Evolutionary conservation across 2,329 filamentous ascomycete genomes (phyloP), one percentile per base, ranked within the genome.

Genomic region (Xylariales sp.): DNA sequence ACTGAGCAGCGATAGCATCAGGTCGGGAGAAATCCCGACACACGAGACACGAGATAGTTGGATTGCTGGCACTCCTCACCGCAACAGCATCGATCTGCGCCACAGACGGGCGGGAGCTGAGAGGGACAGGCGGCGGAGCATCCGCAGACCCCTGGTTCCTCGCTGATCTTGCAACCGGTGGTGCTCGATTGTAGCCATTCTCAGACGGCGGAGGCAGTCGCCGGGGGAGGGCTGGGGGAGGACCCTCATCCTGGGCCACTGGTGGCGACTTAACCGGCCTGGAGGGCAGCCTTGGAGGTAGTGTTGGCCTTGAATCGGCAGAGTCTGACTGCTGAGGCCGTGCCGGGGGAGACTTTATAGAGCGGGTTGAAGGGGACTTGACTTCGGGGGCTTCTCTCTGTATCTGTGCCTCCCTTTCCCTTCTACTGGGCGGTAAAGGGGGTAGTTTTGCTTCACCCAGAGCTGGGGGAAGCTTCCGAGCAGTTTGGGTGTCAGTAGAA

Each of bases 21-120:
- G 88, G 84, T 0, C 65, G 80, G 6, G 87, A 89, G 61, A 94
- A 97, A 63, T 97, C 90, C 47, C 90, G 81, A 57, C 93, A 97
- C 41, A 80, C 67, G 37, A 95, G 71, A 58, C 93, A 97, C 14
- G 44, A 47, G 6, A 47, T 48, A 15, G 50, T 45, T 11, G 57
- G 39, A 12, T 51, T 51, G 8, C 55, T 43, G 11, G 54, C 46
- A 11, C 51, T 47, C 32, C 61, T 61, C 29, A 57, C 51, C 11
- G 61, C 57, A 5, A 59, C 61, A 3, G 69, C 66, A 37, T 72
- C 62, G 21, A 78, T 70, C 47, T 78, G 67, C n/a, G 68, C 62
- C 10, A 59, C 52, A 3, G 70, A 69, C 3, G 76, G 76, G 5
- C 75, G 68, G 17, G 74, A 76, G 16, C 64, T 61, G 5, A 74